Conservation (phyloP, 495 filamentous ascomycete genomes). For the Xylaria telfairii region DNA sequence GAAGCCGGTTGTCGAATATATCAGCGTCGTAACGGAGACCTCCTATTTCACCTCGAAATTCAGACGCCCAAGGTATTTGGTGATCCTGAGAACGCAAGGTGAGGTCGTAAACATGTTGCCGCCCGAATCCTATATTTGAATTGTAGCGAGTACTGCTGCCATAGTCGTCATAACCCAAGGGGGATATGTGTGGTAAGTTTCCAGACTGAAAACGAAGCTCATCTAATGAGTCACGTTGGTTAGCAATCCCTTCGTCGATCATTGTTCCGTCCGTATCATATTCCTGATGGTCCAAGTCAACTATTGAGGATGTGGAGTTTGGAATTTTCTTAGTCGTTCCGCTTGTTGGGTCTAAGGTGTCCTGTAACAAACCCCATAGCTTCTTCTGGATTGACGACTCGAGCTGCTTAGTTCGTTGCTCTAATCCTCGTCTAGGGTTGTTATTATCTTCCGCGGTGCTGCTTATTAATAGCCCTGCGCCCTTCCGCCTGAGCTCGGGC, state of each 20-base stretch:
- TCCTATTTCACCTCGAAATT: neutral
- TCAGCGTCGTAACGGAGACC: neutral
- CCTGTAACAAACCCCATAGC: conserved; percentile 36
- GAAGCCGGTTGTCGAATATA: neutral
- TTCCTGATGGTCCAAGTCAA: neutral
- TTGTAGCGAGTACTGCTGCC: neutral
- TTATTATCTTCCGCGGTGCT: neutral
- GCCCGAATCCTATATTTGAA: neutral
- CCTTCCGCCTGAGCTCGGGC: conserved; percentile 31
- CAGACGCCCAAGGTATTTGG: neutral
- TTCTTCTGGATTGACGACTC: conserved; percentile 23
- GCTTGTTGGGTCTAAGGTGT: conserved; percentile 29
- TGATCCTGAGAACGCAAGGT: neutral
- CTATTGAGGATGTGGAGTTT: neutral
- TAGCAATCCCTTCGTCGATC: neutral
- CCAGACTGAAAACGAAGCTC: neutral
- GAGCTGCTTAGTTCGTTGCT: neutral
- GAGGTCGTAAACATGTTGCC: neutral
- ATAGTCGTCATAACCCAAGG: conserved; percentile 9
- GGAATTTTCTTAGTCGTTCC: conserved; percentile 10
- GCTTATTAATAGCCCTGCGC: conserved; percentile 16
- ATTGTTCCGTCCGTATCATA: conserved; percentile 3
- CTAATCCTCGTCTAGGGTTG: neutral
- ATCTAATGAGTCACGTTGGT: neutral
- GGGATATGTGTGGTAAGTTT: neutral